Evolutionary conservation across 2,329 filamentous ascomycete species (phyloP).

Genomic region (Podosphaera aphanis): DNA sequence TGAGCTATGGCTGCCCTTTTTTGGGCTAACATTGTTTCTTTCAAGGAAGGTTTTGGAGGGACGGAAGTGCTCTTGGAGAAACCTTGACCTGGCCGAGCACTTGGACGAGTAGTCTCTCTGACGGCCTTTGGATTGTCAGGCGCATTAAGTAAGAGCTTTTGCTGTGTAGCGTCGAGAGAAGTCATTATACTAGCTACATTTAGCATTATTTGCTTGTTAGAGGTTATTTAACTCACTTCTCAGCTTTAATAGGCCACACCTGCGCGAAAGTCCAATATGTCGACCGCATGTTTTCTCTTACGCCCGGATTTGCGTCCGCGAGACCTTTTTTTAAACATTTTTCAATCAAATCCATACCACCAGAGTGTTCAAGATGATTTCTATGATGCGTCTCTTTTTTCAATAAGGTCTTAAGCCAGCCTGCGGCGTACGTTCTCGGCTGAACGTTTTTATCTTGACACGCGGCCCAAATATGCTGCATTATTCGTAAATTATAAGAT

Average conservation of each 20-base stretch:
- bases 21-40: constrained; percentile 66
- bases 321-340: constrained; percentile 78
- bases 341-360: constrained; percentile 61
- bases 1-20: constrained; percentile 36
- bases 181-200: constrained; percentile 41
- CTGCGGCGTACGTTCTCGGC: constrained; percentile 52
- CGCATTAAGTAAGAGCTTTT: constrained; percentile 61
- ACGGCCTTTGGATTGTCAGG: constrained; percentile 55
- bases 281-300: constrained; percentile 63
- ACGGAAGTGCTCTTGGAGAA: constrained; percentile 39
- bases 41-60: constrained; percentile 38
- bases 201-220: constrained; percentile 6
- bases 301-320: constrained; percentile 70
- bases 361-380: constrained; percentile 59
- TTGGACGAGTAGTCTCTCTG: constrained; percentile 26
- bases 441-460: constrained; percentile 87
- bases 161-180: constrained; percentile 53
- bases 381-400: constrained; percentile 59
- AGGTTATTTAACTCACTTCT: constrained; percentile 30
- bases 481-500: constrained; percentile 55
- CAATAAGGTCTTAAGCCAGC: constrained; percentile 67
- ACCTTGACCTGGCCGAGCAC: constrained; percentile 30
- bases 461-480: constrained; percentile 67
- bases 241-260: constrained; percentile 57
- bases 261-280: constrained; percentile 69